A percentile compares a stretch with the other conserved stretches of the same genome.
Conservation (phyloP, 2,329 filamentous ascomycete species). For the Huntiella omanensis region DNA sequence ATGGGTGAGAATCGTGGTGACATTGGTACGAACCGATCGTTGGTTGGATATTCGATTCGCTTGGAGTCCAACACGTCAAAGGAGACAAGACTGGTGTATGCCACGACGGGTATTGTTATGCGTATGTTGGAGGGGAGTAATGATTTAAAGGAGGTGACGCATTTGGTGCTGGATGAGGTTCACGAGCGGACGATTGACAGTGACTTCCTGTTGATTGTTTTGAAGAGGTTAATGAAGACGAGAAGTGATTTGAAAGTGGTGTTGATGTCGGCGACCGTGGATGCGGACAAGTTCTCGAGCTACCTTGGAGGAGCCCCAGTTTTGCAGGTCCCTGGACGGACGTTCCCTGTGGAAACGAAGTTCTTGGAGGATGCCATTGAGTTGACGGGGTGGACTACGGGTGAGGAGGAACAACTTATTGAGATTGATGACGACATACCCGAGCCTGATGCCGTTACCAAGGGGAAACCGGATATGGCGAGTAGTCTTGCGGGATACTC, state of each 20-base stretch:
- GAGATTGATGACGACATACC: conserved; percentile 25
- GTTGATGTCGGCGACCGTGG: conserved; percentile 93
- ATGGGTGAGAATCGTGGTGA: conserved; percentile 71
- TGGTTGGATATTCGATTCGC: conserved; percentile 88
- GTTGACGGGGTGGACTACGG: conserved; percentile 52
- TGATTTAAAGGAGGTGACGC: conserved; percentile 74
- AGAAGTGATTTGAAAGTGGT: conserved; percentile 78
- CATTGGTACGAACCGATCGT: conserved; percentile 60
- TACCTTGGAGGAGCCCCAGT: conserved; percentile 77
- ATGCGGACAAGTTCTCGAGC: conserved; percentile 74
- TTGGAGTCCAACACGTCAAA: conserved; percentile 72
- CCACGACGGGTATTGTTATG: conserved; percentile 85
- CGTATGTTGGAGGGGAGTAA: conserved; percentile 86
- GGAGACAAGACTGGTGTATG: conserved; percentile 74
- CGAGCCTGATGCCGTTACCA: conserved; percentile 33
- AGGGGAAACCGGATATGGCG: conserved; percentile 36
- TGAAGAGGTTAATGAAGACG: conserved; percentile 60
- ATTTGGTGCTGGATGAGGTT: conserved; percentile 91
- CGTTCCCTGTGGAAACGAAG: conserved; percentile 74
- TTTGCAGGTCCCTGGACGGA: conserved; percentile 77
- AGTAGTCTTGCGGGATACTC: conserved; percentile 58
- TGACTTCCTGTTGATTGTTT: conserved; percentile 82
- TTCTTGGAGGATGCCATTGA: conserved; percentile 91
- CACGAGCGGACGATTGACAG: conserved; percentile 94
- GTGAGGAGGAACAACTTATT: conserved; percentile 22